These are phyloP conservation scores for Xylaria sp. DNA, from an alignment of 2,329 filamentous ascomycete genomes.

Conservation along the genomic window DNA sequence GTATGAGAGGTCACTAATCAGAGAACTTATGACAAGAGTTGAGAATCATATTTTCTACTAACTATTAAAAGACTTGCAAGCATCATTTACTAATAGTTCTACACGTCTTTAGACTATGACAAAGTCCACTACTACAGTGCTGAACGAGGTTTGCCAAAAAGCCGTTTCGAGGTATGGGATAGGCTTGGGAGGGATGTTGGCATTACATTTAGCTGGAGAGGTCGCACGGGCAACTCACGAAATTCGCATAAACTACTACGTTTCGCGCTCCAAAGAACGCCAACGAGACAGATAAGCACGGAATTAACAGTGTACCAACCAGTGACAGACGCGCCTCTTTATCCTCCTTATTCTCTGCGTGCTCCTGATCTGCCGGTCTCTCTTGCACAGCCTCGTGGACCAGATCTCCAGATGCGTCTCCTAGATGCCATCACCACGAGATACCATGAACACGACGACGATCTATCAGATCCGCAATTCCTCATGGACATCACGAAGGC, in stretches of 20 bases:
- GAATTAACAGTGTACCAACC: constrained; percentile 26
- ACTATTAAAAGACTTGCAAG: background rate
- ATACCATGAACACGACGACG: constrained; percentile 55
- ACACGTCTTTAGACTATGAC: constrained; percentile 43
- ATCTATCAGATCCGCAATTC: constrained; percentile 51
- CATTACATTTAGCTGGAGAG: constrained; percentile 55
- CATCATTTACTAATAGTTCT: constrained; percentile 22
- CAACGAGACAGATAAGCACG: constrained; percentile 43
- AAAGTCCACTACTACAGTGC: constrained; percentile 53
- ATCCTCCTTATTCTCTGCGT: constrained; percentile 31
- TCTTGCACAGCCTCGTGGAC: constrained; percentile 39
- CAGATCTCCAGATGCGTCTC: constrained; percentile 52
- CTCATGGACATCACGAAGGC: constrained; percentile 29
- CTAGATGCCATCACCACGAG: constrained; percentile 56
- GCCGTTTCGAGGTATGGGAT: constrained; percentile 41
- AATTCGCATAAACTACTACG: constrained; percentile 60
- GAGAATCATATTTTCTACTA: background rate
- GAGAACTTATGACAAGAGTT: background rate
- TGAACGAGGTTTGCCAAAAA: constrained; percentile 43
- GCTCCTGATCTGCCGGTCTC: constrained; percentile 30
- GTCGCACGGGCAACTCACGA: constrained; percentile 57
- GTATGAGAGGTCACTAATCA: background rate
- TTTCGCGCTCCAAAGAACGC: constrained; percentile 50
- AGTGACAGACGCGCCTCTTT: constrained; percentile 20
- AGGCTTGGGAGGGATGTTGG: constrained; percentile 50